Percentiles rank a stretch among this genome's conserved stretches.
These are phyloP conservation scores for Boletus holoroseus DNA, from an alignment of 1,284 basidiomycete genomes.

Conservation along the genomic window DNA sequence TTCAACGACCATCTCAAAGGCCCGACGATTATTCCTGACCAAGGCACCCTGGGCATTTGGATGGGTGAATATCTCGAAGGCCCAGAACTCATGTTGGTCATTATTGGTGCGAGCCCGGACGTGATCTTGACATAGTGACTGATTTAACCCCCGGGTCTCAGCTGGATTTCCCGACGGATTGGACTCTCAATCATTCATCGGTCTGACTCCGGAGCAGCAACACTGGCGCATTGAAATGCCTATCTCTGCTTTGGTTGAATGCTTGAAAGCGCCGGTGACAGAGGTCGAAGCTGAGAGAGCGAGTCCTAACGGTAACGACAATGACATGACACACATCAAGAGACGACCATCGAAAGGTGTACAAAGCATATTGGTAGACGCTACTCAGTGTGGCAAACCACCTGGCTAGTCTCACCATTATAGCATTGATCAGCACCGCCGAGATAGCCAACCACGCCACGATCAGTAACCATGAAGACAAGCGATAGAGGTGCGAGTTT, in stretches of 20 bases:
- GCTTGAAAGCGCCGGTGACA: conserved; percentile 1
- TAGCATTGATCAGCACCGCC: conserved; percentile 1
- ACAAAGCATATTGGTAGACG: conserved; percentile 6
- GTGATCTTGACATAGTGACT: neutral
- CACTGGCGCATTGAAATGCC: neutral
- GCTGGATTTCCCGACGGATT: neutral
- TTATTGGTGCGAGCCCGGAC: neutral
- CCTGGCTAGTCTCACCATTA: neutral
- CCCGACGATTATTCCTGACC: neutral
- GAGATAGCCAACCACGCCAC: neutral
- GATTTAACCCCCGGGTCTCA: neutral
- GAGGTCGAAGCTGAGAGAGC: neutral
- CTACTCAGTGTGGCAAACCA: neutral
- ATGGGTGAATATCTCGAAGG: conserved; percentile 1
- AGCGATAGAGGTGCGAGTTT: too few relatives aligned
- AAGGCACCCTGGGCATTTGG: neutral
- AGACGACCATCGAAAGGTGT: conserved; percentile 2
- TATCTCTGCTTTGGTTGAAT: neutral
- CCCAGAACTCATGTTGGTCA: neutral
- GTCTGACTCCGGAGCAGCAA: neutral
- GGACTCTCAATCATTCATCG: neutral
- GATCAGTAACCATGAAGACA: too few relatives aligned
- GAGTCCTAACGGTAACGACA: neutral
- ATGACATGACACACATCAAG: neutral
- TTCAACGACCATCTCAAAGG: neutral